Conservation (phyloP, 257 asterid species). For the Gynochthodes officinalis region DNA sequence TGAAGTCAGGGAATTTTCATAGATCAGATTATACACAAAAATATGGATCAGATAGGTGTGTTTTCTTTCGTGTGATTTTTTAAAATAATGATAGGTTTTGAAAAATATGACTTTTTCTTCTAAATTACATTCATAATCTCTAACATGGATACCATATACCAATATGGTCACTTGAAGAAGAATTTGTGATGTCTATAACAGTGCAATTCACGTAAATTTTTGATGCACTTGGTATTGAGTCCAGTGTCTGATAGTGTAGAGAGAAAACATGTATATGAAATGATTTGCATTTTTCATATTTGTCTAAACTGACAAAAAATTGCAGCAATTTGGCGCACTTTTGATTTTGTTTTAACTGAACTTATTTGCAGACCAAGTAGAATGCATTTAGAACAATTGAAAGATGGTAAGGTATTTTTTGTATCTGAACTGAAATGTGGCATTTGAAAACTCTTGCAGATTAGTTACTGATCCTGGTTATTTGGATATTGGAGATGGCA, state of each 20-base stretch:
- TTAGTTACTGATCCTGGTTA: constrained; percentile 74
- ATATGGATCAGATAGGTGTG: constrained; percentile 72
- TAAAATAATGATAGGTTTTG: background rate
- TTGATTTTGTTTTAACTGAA: background rate
- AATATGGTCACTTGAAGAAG: background rate
- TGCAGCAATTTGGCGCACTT: background rate
- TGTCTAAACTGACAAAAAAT: background rate
- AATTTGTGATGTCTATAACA: background rate
- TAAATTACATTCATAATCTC: background rate
- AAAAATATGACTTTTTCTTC: background rate
- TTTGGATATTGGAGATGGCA: constrained; percentile 92
- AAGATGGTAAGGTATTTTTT: background rate
- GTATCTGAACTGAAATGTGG: background rate
- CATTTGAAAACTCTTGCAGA: constrained; percentile 37
- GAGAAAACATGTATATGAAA: background rate
- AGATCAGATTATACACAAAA: constrained; percentile 58
- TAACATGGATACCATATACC: background rate
- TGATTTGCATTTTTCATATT: background rate
- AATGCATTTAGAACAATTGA: background rate
- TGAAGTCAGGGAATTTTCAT: constrained; percentile 45
- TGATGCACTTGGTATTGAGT: background rate
- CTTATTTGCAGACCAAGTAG: background rate
- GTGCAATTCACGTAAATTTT: background rate
- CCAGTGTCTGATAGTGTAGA: background rate
- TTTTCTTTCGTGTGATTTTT: constrained; percentile 10